Percentiles rank a stretch among this genome's conserved stretches.
Conservation (phyloP, 2,329 filamentous ascomycete species). For the Rutstroemia sp. region DNA sequence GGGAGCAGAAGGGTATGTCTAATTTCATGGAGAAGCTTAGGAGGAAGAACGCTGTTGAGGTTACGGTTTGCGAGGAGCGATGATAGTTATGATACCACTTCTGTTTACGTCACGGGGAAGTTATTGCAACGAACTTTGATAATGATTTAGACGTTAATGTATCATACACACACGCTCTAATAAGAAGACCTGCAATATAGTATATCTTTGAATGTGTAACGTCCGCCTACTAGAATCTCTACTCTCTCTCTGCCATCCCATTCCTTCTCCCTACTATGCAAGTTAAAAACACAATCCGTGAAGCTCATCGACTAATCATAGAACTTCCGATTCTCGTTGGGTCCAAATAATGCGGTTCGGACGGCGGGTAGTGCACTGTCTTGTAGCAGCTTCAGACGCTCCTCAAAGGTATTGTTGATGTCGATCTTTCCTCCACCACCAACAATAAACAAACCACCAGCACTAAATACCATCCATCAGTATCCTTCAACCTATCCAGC, state of each 20-base stretch:
- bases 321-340: slow-evolving; percentile 95
- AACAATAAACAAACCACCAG: slow-evolving; percentile 75
- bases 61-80: not conserved
- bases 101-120: not conserved
- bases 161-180: slow-evolving; percentile 31
- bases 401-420: slow-evolving; percentile 97
- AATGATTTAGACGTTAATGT: slow-evolving; percentile 15
- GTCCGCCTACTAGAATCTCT: not conserved
- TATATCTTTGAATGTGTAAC: slow-evolving; percentile 14
- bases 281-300: slow-evolving; percentile 1
- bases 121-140: slow-evolving; percentile 1
- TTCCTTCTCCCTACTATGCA: not conserved
- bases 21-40: slow-evolving; percentile 18
- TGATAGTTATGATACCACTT: not conserved
- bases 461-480: slow-evolving; percentile 41
- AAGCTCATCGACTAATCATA: slow-evolving; percentile 55
- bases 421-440: slow-evolving; percentile 89
- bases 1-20: slow-evolving; percentile 22
- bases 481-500: not conserved
- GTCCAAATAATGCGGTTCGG: slow-evolving; percentile 80
- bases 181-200: slow-evolving; percentile 13
- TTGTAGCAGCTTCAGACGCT: slow-evolving; percentile 78
- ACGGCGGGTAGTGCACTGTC: slow-evolving; percentile 78
- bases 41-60: not conserved
- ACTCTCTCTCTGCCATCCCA: not conserved